Base-by-base conservation (phyloP, 1,284 basidiomycete genomes). In the Porodaedalea pini region DNA sequence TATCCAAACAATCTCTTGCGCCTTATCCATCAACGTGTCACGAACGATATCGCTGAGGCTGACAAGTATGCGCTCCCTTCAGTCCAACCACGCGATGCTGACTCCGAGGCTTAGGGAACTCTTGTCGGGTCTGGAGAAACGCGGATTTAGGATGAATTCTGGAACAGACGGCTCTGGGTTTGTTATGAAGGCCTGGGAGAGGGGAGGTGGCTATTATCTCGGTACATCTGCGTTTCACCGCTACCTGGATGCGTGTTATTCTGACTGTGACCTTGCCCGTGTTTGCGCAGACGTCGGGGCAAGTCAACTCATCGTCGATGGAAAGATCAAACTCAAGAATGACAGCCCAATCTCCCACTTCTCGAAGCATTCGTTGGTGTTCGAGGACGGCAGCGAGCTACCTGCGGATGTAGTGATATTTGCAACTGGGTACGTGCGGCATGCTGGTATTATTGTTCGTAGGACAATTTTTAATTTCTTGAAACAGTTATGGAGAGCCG, bases 281-380 rank as follows among this genome's bases (percentile, higher is more conserved):
- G 25, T 34, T 51, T 21, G 34, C 4, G 2, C 8, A 53, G 85
- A 88, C 59, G 79, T 80, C 36, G 89, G 87, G 55, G 82, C 78
- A 21, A 82, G 81, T 57, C 78, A 85, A 66, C 69, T 81, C 57
- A 81, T 91, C 63, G 76, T 82, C 27, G 83, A 88, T 57, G 81
- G 83, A 27, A 83, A 86, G 65, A 89, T 92, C 71, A 88, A 88
- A 67, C 71, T 91, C 49, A 88, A 90, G 70, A 83, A 78, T 63
- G 84, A 84, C 53, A 77, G 74, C 44, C 71, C 76, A 54, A 78
- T 86, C 60, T 73, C 78, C 55, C 66, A 69, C 40, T 85, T 82
- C 65, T 85, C 79, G 0, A 75, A 79, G 62, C 77, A 69, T 5
- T 81, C 80, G 0, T 65, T 90, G 8, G 75, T 75, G 48, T 91